Evolutionary conservation across 2,329 filamentous ascomycete genomes (phyloP).

Genomic region (Aspergillus quadricinctus): DNA sequence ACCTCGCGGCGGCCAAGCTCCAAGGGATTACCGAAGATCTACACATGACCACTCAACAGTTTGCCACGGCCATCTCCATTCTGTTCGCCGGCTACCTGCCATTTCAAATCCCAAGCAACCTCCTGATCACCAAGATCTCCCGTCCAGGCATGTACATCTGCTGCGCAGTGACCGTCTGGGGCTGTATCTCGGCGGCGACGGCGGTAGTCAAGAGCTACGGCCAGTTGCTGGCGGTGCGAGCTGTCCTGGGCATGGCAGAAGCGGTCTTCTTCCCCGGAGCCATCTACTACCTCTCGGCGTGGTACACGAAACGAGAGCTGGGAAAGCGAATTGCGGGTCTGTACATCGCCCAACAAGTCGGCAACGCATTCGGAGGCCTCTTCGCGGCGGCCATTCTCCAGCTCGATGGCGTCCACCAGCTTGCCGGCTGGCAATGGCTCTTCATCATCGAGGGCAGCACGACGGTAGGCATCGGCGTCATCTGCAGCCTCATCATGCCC

Average conservation of each 20-base stretch:
- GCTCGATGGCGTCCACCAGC: too few species aligned
- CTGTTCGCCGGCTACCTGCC: conserved; percentile 18
- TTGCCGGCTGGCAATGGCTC: too few species aligned
- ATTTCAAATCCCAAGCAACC: conserved; percentile 44
- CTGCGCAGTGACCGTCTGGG: conserved; percentile 56
- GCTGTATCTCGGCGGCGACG: conserved; percentile 55
- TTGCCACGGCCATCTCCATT: conserved; percentile 20
- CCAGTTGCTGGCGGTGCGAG: conserved; percentile 53
- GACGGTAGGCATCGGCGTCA: conserved; percentile 14
- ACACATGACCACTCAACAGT: conserved; percentile 33
- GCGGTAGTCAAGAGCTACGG: conserved; percentile 51
- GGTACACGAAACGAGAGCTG: too few species aligned
- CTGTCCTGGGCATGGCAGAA: conserved; percentile 42
- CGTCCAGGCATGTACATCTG: conserved; percentile 52
- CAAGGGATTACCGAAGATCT: conserved; percentile 40
- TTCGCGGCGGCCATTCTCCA: too few species aligned
- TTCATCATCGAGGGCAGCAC: too few species aligned
- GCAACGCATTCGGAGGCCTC: too few species aligned
- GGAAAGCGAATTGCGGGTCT: too few species aligned
- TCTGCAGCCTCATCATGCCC: conserved; percentile 37
- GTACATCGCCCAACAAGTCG: too few species aligned
- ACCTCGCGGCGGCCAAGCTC: conserved; percentile 37
- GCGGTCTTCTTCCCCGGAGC: too few species aligned
- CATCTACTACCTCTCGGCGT: too few species aligned
- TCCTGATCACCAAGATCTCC: conserved; percentile 49